A percentile compares a stretch with the other conserved stretches of the same genome.
Evolutionary conservation across 2,329 filamentous ascomycete genomes (phyloP).

Genomic region (Pseudocercospora vitis): DNA sequence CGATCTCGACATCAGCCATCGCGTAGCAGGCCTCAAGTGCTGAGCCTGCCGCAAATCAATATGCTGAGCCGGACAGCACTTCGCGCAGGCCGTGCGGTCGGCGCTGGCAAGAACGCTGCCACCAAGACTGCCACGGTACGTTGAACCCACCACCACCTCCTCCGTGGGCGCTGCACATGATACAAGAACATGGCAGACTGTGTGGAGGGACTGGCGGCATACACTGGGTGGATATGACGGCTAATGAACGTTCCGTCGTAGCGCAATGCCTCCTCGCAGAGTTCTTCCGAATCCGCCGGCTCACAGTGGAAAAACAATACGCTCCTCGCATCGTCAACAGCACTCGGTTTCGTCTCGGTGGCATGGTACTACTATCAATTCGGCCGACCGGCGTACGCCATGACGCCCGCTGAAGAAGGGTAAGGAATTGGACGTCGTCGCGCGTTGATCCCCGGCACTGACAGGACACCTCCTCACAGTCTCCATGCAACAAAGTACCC

Average conservation of each 20-base stretch:
- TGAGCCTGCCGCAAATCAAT: conserved; percentile 46
- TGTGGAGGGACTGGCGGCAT: not conserved
- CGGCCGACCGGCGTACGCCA: conserved; percentile 80
- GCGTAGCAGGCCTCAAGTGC: conserved; percentile 35
- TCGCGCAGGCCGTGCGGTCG: conserved; percentile 83
- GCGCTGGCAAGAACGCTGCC: conserved; percentile 68
- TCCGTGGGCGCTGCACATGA: conserved; percentile 5
- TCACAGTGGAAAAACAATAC: conserved; percentile 75
- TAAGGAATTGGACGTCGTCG: conserved; percentile 54
- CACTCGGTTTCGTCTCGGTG: conserved; percentile 81
- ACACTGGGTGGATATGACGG: conserved; percentile 17
- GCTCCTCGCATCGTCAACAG: conserved; percentile 81
- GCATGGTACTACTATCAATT: conserved; percentile 98
- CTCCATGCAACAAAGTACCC: conserved; percentile 90
- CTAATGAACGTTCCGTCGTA: conserved; percentile 32
- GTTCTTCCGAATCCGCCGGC: conserved; percentile 67
- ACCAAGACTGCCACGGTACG: conserved; percentile 50
- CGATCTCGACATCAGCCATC: conserved; percentile 14
- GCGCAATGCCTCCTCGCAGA: conserved; percentile 68
- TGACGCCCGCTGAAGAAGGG: conserved; percentile 96
- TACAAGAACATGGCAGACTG: not conserved
- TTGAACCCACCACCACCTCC: conserved; percentile 15
- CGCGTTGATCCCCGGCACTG: conserved; percentile 16
- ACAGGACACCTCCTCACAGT: conserved; percentile 52
- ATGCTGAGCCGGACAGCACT: conserved; percentile 94